Evolutionary conservation across 495 filamentous ascomycete genomes (phyloP).

Genomic region (Poronia punctata): DNA sequence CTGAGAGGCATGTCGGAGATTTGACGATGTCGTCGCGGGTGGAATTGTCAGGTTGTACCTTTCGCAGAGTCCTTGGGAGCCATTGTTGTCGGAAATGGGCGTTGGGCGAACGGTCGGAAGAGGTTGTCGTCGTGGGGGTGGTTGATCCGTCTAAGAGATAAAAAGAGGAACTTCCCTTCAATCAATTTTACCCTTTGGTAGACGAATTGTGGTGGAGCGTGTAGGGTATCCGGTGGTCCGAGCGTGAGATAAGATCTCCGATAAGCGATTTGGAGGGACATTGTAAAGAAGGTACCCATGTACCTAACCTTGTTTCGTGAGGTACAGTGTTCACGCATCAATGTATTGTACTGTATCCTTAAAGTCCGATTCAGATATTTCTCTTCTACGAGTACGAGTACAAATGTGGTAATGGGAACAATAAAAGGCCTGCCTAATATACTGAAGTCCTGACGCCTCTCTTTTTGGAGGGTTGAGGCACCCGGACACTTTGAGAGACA

Average conservation of each 20-base stretch:
- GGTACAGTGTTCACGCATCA: too few species aligned
- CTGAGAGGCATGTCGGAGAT: slow-evolving; percentile 10
- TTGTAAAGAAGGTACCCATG: too few species aligned
- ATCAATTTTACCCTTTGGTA: slow-evolving; percentile 5
- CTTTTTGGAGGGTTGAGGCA: too few species aligned
- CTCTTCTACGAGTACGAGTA: too few species aligned
- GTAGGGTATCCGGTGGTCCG: slow-evolving; percentile 6
- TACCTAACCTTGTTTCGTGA: too few species aligned
- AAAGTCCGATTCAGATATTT: too few species aligned
- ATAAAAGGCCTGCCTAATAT: too few species aligned
- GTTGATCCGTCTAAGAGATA: slow-evolving; percentile 5
- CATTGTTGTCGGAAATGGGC: slow-evolving; percentile 54
- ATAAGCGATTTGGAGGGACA: slow-evolving; percentile 1
- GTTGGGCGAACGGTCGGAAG: slow-evolving; percentile 9
- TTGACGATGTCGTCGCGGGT: slow-evolving; percentile 13
- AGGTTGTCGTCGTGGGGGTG: slow-evolving; percentile 12
- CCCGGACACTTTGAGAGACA: too few species aligned
- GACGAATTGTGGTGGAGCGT: slow-evolving; percentile 10
- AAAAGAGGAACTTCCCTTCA: slow-evolving; percentile 5
- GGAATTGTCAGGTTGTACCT: slow-evolving; percentile 48
- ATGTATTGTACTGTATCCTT: too few species aligned
- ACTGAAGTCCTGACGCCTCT: too few species aligned
- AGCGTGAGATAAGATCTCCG: slow-evolving; percentile 3
- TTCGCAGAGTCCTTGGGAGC: slow-evolving; percentile 61
- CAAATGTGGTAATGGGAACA: too few species aligned